phyloP scores from a whole-genome alignment of 179 eudicot genomes.

The Actinidia arguta region DNA sequence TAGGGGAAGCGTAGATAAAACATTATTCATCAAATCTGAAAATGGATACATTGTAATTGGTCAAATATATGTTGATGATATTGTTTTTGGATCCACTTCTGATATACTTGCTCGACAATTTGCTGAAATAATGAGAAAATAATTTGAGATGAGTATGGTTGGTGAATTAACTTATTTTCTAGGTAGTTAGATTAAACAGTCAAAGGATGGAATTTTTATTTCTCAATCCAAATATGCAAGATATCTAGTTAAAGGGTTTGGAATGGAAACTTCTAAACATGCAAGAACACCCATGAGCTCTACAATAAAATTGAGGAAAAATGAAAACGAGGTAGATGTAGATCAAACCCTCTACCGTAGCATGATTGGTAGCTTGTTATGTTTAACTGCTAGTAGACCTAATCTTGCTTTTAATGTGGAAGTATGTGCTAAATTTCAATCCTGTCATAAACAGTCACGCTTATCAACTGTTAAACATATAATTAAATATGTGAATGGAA shows the following conservation, averaged over 20 bases:
- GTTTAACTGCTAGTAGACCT: not conserved
- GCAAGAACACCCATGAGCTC: not conserved
- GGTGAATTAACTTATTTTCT: too few species aligned
- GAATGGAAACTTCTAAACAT: not conserved
- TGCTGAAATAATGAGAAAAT: too few species aligned
- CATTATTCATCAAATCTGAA: too few species aligned
- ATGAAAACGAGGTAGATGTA: not conserved
- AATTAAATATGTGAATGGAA: not conserved
- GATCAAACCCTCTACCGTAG: not conserved
- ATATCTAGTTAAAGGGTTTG: too few species aligned
- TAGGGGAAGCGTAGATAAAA: too few species aligned
- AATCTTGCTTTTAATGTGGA: not conserved
- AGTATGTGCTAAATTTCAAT: not conserved
- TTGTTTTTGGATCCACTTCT: too few species aligned
- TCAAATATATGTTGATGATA: too few species aligned
- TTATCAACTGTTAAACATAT: not conserved
- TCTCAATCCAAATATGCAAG: not conserved
- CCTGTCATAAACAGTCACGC: not conserved
- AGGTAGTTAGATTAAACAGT: too few species aligned
- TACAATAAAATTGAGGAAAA: too few species aligned
- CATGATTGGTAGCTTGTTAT: not conserved
- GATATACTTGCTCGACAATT: too few species aligned
- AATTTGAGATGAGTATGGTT: too few species aligned
- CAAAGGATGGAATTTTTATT: not conserved
- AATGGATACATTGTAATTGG: too few species aligned